phyloP scores from a whole-genome alignment of 495 filamentous ascomycete species.

The Lasiosphaeria ovina region DNA sequence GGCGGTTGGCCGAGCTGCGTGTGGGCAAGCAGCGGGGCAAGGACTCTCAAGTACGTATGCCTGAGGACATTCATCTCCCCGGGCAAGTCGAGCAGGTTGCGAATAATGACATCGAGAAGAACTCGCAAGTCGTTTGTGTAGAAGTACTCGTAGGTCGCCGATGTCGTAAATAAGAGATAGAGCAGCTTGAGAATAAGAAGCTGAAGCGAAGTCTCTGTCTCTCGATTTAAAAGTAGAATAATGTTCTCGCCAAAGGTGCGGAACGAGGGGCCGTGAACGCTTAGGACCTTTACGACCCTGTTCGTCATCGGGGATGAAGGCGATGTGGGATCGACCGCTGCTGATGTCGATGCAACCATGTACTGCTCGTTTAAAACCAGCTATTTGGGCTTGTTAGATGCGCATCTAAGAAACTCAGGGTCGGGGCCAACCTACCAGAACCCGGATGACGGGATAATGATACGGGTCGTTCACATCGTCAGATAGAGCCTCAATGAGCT shows the following conservation, averaged over 20 bases:
- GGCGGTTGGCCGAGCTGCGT: constrained; percentile 83
- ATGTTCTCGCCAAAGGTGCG: constrained; percentile 98
- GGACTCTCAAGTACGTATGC: constrained; percentile 96
- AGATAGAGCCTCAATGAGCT: constrained; percentile 83
- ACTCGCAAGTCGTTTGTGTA: constrained; percentile 97
- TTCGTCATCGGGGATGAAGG: constrained; percentile 67
- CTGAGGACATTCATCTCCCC: constrained; percentile 74
- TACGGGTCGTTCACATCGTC: constrained; percentile 93
- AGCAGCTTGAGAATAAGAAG: constrained; percentile 92
- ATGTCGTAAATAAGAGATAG: constrained; percentile 90
- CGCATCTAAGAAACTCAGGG: background rate
- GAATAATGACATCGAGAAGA: constrained; percentile 91
- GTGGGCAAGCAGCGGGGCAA: constrained; percentile 85
- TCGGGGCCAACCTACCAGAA: constrained; percentile 60
- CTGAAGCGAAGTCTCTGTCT: constrained; percentile 90
- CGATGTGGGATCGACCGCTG: constrained; percentile 52
- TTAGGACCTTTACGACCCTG: constrained; percentile 85
- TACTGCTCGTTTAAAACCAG: constrained; percentile 98
- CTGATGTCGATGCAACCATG: constrained; percentile 71
- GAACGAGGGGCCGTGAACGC: constrained; percentile 71
- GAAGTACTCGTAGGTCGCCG: constrained; percentile 92
- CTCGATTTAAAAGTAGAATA: constrained; percentile 91
- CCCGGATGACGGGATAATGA: constrained; percentile 91
- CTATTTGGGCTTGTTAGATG: constrained; percentile 42
- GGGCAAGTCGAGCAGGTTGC: constrained; percentile 90